Conservation (phyloP, 768 basidiomycete genomes). For the Leccinum variicolor region DNA sequence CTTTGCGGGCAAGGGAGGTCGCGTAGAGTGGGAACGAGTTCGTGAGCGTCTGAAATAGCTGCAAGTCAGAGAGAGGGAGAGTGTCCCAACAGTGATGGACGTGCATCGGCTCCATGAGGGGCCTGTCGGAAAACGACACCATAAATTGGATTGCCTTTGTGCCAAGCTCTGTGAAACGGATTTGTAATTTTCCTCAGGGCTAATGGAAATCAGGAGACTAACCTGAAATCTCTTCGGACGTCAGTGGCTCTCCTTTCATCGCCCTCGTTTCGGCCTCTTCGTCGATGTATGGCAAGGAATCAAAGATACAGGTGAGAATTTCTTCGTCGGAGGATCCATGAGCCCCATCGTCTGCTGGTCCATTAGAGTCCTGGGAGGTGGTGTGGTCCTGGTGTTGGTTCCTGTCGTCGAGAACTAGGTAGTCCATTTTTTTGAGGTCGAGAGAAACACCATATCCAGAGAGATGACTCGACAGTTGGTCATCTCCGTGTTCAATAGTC, state of each 20-base stretch:
- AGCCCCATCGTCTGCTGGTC: constrained; percentile 4
- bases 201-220: constrained; percentile 14
- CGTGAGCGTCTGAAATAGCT: constrained; percentile 57
- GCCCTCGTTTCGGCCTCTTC: constrained; percentile 31
- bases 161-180: constrained; percentile 51
- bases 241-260: constrained; percentile 42
- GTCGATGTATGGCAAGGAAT: constrained; percentile 29
- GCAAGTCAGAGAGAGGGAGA: constrained; percentile 12
- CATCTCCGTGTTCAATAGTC: constrained; percentile 34
- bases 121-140: constrained; percentile 48
- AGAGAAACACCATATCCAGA: constrained; percentile 91
- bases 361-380: neutral
- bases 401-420: constrained; percentile 90
- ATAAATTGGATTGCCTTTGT: constrained; percentile 75
- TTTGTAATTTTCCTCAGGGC: neutral
- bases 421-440: constrained; percentile 96
- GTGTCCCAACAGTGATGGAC: constrained; percentile 18
- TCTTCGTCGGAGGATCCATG: constrained; percentile 16
- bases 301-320: constrained; percentile 26
- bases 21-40: constrained; percentile 92
- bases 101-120: constrained; percentile 35
- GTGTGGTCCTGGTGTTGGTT: constrained; percentile 19
- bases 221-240: constrained; percentile 56
- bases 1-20: constrained; percentile 66
- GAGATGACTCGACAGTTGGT: constrained; percentile 42